Evolutionary conservation across 257 asterid genomes (phyloP), one percentile per base, ranked within the genome.

Genomic region (Lycium ferocissimum): DNA sequence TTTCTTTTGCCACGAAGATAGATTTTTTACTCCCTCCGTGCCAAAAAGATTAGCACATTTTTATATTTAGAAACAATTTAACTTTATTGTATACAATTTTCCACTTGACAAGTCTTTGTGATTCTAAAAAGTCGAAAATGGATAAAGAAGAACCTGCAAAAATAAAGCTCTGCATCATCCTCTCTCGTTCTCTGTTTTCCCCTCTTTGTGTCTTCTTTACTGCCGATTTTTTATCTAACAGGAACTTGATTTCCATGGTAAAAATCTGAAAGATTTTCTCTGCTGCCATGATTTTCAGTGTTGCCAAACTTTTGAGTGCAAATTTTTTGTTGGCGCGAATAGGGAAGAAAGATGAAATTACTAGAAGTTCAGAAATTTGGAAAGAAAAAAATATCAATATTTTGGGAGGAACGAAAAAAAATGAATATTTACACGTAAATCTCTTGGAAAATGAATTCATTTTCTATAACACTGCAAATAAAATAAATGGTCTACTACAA

Each of bases 181-280:
- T 17, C 66, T 59, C 33, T 18, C 18, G 11, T n/a, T 67, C 75
- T 67, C 49, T 35, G 1, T 35, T 35, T 14, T 35, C n/a, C n/a
- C 33, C 45, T 65, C 72, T 65, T 65, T 9, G 14, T 65, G 43
- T 33, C 9, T 12, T 33, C 49, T 66, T 35, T 66, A 18, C 10
- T 13, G 9, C 33, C 1, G 6, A 66, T 13, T 66, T 33, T 26
- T 66, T 1, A 35, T 67, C 75, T 0, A 35, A 67, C 6, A 35
- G 73, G 35, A 66, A 13, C 73, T 66, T 66, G 45, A 35, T 66
- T 33, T 66, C 71, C 72, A 65, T 65, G 61, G 61, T 14, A 56
- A 56, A 56, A 49, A 49, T 49, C 54, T 49, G 11, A 49, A 49
- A 49, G 11, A 49, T 49, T 7, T 49, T 49, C 54, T 49, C 54